Evolutionary conservation across 441 rosid species (phyloP).

Genomic region (Euphorbia celastroides): DNA sequence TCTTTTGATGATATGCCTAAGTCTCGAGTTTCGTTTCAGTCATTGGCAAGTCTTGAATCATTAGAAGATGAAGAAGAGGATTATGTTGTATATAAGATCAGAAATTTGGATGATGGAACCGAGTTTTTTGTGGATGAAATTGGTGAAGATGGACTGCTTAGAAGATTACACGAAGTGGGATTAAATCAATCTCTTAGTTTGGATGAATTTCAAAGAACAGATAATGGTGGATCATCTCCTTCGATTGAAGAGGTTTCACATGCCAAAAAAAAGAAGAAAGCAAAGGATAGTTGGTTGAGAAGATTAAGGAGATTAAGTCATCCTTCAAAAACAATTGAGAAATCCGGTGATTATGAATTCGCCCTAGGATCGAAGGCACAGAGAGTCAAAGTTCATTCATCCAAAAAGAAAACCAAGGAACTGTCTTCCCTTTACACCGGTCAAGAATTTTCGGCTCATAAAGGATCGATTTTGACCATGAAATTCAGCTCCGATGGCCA

Average conservation of each 20-base stretch:
- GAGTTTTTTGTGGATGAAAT: constrained; percentile 26
- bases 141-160: constrained; percentile 21
- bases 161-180: constrained; percentile 21
- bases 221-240: constrained; percentile 27
- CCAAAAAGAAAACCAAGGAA: constrained; percentile 64
- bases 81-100: constrained; percentile 11
- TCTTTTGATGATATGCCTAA: constrained; percentile 17
- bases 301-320: constrained; percentile 50
- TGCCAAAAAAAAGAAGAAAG: constrained; percentile 23
- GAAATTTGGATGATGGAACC: constrained; percentile 28
- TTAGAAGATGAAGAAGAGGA: constrained; percentile 20
- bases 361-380: constrained; percentile 30
- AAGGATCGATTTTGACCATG: constrained; percentile 74
- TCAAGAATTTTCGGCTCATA: constrained; percentile 71
- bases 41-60: constrained; percentile 21
- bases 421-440: constrained; percentile 63
- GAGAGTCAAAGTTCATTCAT: constrained; percentile 49
- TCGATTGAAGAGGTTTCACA: constrained; percentile 18
- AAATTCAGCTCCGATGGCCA: constrained; percentile 84
- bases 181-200: constrained; percentile 33
- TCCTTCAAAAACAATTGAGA: constrained; percentile 27
- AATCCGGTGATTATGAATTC: constrained; percentile 23
- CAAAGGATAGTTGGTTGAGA: constrained; percentile 38
- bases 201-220: constrained; percentile 31
- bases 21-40: constrained; percentile 21